Percentiles rank a stretch among this genome's conserved stretches.
Conservation (phyloP, 2,329 filamentous ascomycete genomes). For the Diplodia corticola region DNA sequence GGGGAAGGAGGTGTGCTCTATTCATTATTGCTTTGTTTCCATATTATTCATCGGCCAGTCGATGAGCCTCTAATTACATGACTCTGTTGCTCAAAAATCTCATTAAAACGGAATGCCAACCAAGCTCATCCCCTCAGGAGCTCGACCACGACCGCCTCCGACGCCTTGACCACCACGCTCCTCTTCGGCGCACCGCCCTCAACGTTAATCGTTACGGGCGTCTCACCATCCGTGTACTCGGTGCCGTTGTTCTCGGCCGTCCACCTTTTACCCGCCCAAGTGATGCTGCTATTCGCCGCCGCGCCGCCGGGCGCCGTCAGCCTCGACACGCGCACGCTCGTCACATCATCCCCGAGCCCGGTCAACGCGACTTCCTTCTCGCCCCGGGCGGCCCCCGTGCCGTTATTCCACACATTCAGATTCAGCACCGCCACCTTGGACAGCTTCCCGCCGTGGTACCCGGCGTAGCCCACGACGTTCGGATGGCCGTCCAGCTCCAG, state of each 20-base stretch:
- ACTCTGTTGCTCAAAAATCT: neutral
- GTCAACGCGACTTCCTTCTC: neutral
- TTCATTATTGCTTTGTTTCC: no score
- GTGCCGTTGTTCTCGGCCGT: neutral
- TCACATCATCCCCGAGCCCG: neutral
- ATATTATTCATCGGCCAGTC: no score
- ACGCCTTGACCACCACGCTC: neutral
- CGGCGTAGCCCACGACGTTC: neutral
- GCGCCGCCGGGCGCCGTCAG: neutral
- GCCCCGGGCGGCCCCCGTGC: rapidly evolving
- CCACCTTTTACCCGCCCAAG: neutral
- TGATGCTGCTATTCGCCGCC: neutral
- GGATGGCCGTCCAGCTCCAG: neutral
- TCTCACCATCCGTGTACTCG: neutral
- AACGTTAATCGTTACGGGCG: neutral
- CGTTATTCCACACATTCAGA: neutral
- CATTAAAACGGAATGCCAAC: neutral
- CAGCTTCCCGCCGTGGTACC: neutral
- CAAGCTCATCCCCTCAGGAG: neutral
- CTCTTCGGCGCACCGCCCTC: neutral
- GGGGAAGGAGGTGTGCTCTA: no score
- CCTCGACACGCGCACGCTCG: neutral
- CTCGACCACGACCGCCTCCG: neutral
- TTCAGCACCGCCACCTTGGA: neutral
- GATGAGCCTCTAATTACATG: neutral